phyloP scores from a whole-genome alignment of 495 filamentous ascomycete species.

The Aspergillus diversus region DNA sequence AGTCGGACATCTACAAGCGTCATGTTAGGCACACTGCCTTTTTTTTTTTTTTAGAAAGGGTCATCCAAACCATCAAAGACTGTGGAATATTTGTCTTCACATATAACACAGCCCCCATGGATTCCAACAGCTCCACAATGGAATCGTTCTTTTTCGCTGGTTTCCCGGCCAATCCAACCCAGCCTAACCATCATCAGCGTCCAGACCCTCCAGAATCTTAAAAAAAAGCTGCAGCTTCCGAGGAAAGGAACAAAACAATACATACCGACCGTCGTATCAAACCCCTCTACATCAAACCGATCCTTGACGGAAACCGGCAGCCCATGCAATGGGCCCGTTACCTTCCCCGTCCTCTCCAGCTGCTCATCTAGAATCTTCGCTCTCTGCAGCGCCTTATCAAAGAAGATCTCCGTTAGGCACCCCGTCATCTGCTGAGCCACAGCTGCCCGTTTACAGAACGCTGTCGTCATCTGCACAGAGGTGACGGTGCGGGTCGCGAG shows the following conservation, averaged over 20 bases:
- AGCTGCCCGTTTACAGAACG: slow-evolving; percentile 62
- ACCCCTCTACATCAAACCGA: slow-evolving; percentile 60
- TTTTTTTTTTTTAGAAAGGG: neutral
- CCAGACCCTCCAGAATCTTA: neutral
- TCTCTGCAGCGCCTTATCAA: slow-evolving; percentile 47
- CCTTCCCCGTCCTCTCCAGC: slow-evolving; percentile 41
- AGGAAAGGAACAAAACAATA: neutral
- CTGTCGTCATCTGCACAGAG: slow-evolving; percentile 52
- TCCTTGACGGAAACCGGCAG: slow-evolving; percentile 73
- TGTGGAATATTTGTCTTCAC: slow-evolving; percentile 67
- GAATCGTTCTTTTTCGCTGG: slow-evolving; percentile 35
- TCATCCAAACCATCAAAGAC: slow-evolving; percentile 48
- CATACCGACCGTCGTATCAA: slow-evolving; percentile 52
- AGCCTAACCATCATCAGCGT: slow-evolving; percentile 29
- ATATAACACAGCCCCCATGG: slow-evolving; percentile 57
- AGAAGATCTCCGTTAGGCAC: slow-evolving; percentile 69
- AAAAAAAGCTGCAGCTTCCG: neutral
- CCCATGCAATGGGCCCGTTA: slow-evolving; percentile 67
- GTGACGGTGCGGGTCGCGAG: slow-evolving; percentile 50
- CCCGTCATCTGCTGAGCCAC: slow-evolving; percentile 61
- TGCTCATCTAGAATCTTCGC: slow-evolving; percentile 49
- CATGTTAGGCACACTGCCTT: neutral
- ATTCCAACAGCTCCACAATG: slow-evolving; percentile 35
- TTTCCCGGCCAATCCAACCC: slow-evolving; percentile 40
- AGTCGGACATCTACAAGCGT: slow-evolving; percentile 55